Evolutionary conservation across 2,329 filamentous ascomycete species (phyloP).

Genomic region (Leptographium lundbergii): DNA sequence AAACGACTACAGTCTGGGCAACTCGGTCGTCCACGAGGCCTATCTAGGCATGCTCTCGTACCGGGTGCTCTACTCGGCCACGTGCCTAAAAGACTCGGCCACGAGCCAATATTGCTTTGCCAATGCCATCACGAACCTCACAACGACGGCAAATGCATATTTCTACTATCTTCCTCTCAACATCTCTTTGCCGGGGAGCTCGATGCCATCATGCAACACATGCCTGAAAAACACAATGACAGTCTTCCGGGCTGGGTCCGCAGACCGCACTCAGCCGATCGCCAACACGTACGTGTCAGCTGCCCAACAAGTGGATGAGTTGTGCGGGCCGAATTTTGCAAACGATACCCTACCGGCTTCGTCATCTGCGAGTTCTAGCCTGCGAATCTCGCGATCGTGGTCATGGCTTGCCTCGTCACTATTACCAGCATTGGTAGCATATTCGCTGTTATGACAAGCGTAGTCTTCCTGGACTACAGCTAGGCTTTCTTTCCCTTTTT

Average conservation of each 20-base stretch:
- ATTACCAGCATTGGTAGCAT: neutral
- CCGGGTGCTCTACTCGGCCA: conserved; percentile 62
- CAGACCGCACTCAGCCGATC: conserved; percentile 53
- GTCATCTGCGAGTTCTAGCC: conserved; percentile 10
- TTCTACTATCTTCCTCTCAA: conserved; percentile 82
- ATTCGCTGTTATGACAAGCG: neutral
- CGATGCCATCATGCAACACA: conserved; percentile 59
- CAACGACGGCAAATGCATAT: conserved; percentile 59
- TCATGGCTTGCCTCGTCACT: neutral
- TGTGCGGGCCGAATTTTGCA: conserved; percentile 45
- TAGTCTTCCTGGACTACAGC: neutral
- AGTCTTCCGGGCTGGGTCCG: conserved; percentile 59
- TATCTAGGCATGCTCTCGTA: conserved; percentile 69
- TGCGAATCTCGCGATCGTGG: neutral
- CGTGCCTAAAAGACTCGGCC: conserved; percentile 58
- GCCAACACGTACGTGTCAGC: conserved; percentile 56
- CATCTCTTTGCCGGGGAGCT: conserved; percentile 49
- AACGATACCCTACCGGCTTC: conserved; percentile 38
- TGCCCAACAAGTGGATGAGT: conserved; percentile 59
- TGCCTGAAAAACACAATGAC: conserved; percentile 75
- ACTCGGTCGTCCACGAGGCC: conserved; percentile 60
- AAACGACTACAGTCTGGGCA: conserved; percentile 52
- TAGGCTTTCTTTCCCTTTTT: neutral
- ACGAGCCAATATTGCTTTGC: conserved; percentile 68
- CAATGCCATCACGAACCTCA: conserved; percentile 66